phyloP scores from a whole-genome alignment of 2,329 filamentous ascomycete species.

The Aspergillus persii region DNA sequence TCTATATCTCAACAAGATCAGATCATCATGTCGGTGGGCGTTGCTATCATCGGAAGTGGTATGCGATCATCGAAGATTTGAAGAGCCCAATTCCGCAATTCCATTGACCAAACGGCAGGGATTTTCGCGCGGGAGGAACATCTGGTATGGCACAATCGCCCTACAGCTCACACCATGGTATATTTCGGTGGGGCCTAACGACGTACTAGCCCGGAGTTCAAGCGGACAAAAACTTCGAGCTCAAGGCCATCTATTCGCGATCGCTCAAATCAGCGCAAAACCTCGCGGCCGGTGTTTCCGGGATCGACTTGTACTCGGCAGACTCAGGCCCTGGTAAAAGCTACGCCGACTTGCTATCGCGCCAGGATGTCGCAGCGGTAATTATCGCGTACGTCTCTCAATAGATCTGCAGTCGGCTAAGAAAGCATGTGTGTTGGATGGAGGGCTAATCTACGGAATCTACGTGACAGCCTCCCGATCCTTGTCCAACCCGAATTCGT shows the following conservation, averaged over 20 bases:
- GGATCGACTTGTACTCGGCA: conserved; percentile 56
- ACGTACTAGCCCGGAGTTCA: conserved; percentile 50
- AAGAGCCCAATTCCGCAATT: background rate
- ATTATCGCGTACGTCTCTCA: conserved; percentile 47
- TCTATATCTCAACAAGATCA: background rate
- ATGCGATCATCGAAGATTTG: conserved; percentile 4
- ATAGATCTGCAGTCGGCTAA: too few species aligned
- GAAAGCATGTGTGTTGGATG: background rate
- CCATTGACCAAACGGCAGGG: conserved; percentile 29
- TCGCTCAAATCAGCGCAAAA: conserved; percentile 53
- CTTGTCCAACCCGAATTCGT: conserved; percentile 53
- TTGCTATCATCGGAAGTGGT: conserved; percentile 56
- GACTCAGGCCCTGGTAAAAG: conserved; percentile 47
- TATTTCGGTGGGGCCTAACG: conserved; percentile 5
- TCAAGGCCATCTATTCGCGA: conserved; percentile 61
- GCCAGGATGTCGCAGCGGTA: conserved; percentile 51
- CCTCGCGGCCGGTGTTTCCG: conserved; percentile 31
- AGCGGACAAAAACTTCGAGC: conserved; percentile 41
- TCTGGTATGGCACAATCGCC: conserved; percentile 35
- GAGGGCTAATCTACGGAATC: background rate
- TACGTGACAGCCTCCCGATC: conserved; percentile 48
- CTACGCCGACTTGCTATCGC: conserved; percentile 47
- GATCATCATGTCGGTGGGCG: conserved; percentile 39
- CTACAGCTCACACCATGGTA: background rate
- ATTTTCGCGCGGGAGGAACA: conserved; percentile 60